phyloP scores from a whole-genome alignment of 2,329 filamentous ascomycete genomes.

The Colletotrichum horii region DNA sequence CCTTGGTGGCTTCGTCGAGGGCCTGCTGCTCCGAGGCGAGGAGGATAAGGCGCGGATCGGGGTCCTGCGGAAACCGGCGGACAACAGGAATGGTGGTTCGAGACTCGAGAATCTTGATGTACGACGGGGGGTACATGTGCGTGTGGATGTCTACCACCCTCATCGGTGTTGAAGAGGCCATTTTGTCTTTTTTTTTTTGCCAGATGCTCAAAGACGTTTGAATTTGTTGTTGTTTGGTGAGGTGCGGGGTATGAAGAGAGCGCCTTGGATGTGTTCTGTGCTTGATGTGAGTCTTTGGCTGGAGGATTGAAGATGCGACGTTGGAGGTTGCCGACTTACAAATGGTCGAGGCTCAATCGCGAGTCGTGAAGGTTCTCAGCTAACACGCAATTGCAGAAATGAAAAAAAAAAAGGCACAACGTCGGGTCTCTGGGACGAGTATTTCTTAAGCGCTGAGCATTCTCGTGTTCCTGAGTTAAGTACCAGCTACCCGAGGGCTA shows the following conservation, averaged over 20 bases:
- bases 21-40: constrained; percentile 56
- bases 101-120: constrained; percentile 64
- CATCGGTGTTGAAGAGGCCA: constrained; percentile 37
- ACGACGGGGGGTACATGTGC: constrained; percentile 71
- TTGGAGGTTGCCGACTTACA: background rate
- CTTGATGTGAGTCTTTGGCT: background rate
- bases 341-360: background rate
- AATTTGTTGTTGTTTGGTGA: background rate
- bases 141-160: constrained; percentile 71
- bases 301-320: background rate
- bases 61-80: constrained; percentile 62
- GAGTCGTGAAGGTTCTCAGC: background rate
- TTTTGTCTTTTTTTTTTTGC: constrained; percentile 22
- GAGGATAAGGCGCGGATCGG: constrained; percentile 70
- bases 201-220: background rate
- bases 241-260: background rate
- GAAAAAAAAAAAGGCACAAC: background rate
- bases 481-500: constrained; percentile 13
- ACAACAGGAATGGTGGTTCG: constrained; percentile 72
- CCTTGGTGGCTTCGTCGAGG: constrained; percentile 55
- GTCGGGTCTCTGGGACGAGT: background rate
- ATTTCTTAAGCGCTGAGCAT: background rate
- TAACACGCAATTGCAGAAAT: background rate
- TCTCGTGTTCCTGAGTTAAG: background rate
- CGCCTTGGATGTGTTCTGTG: background rate